Base-by-base conservation (phyloP, 805 yeast species). In the Nakazawaea ambrosiae region DNA sequence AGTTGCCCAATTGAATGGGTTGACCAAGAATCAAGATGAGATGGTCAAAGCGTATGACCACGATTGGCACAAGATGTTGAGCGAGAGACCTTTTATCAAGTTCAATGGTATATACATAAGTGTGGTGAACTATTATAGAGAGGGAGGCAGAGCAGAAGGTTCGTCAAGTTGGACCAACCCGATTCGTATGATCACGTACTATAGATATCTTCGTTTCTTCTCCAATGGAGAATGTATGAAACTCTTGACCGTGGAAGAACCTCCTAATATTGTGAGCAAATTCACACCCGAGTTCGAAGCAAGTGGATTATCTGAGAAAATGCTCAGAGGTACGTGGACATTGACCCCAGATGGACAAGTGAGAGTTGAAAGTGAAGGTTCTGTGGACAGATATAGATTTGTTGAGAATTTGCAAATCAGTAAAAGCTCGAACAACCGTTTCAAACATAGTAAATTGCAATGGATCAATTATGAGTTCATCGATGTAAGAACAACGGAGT, bases 21-120 rank as follows among this genome's bases (percentile, higher is more conserved):
- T 63, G n/a, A 44, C 54, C 2, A 40, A 42, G n/a, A 45, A 66
- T 24, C 61, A 60, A 36, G 48, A 50, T 14, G 31, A 48, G 28
- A 65, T 66, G 57, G 66, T 63, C 15, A 52, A 53, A 10, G 44
- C 52, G 14, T 73, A 75, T 65, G 63, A 62, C 32, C 51, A 56
- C 30, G 54, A 68, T 38, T 72, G 72, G 70, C 57, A 69, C 44
- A 45, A 49, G 16, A 75, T 82, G 85, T 62, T 75, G 29, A 49
- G 57, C 30, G 69, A 72, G 26, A 62, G 96, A 27, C 96, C 97
- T 1, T 81, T 80, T 49, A 49, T 89, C 24, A 81, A 90, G 50
- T 85, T 75, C 54, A 66, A 76, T 37, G 98, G 98, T 2, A 69
- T 87, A 15, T 90, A 90, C 49, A 83, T 90, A 17, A 79, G 95